Evolutionary conservation across 306 rosid species (phyloP).

Genomic region (Sechiopsis laciniata): DNA sequence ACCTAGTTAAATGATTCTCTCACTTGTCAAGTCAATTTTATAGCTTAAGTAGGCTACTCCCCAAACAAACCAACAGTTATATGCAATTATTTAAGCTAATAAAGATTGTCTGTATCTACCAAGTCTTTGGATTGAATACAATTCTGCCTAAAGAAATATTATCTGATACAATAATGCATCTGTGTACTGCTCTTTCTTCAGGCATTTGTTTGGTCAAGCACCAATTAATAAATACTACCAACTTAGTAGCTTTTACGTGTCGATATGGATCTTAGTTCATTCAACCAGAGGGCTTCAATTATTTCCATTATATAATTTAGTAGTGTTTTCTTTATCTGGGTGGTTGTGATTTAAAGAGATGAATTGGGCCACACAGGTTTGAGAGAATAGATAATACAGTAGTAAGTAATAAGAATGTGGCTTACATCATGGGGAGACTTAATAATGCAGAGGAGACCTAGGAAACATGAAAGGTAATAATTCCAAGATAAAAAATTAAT

Average conservation of each 20-base stretch:
- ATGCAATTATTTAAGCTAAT: background rate
- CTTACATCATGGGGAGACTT: background rate
- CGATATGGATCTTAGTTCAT: background rate
- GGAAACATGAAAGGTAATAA: background rate
- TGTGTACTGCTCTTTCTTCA: background rate
- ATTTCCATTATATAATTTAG: background rate
- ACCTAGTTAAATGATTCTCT: conserved; percentile 1
- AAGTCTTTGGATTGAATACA: conserved; percentile 4
- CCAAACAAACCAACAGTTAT: background rate
- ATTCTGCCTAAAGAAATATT: background rate
- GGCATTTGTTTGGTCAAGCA: background rate
- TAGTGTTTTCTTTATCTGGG: conserved; percentile 3
- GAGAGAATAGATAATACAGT: background rate
- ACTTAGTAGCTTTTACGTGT: background rate
- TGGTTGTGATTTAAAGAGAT: conserved; percentile 16
- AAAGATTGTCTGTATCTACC: background rate
- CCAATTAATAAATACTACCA: background rate
- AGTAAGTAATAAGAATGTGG: background rate
- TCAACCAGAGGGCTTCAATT: conserved; percentile 8
- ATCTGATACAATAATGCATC: conserved; percentile 6
- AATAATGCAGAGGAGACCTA: background rate
- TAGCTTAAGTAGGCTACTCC: background rate
- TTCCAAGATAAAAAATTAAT: background rate
- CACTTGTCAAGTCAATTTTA: background rate
- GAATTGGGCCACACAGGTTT: background rate